Percentiles rank a stretch among this genome's conserved stretches.
phyloP scores from a whole-genome alignment of 441 rosid species.

The Pelargonium australe region DNA sequence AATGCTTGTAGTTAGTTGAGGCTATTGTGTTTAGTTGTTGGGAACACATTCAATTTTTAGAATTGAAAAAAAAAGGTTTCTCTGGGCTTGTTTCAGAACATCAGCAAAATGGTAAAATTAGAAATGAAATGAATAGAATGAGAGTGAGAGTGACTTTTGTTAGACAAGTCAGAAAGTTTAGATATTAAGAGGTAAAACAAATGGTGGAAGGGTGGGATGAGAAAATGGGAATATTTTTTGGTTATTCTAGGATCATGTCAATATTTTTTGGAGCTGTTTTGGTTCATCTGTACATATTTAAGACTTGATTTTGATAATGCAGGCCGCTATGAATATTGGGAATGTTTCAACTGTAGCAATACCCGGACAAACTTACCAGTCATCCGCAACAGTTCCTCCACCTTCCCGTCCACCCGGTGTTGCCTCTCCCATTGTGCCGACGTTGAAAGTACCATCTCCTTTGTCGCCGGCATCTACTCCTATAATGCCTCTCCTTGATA shows the following conservation, averaged over 20 bases:
- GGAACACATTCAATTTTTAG: neutral
- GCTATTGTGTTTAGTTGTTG: neutral
- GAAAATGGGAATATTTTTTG: neutral
- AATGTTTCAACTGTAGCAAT: conserved; percentile 34
- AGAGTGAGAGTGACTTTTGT: too few species aligned
- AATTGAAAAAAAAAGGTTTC: neutral
- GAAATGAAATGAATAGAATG: too few species aligned
- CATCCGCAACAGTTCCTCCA: conserved; percentile 34
- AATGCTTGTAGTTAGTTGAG: neutral
- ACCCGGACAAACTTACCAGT: conserved; percentile 43
- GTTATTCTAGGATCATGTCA: neutral
- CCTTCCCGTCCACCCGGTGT: conserved; percentile 36
- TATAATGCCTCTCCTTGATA: conserved; percentile 42
- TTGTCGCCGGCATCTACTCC: conserved; percentile 39
- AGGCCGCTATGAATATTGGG: conserved; percentile 59
- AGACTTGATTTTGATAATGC: conserved; percentile 27
- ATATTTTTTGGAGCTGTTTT: neutral
- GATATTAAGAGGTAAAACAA: too few species aligned
- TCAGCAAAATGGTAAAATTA: too few species aligned
- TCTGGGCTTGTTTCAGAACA: too few species aligned
- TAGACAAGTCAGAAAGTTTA: too few species aligned
- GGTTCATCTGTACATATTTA: neutral
- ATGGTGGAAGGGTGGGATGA: neutral
- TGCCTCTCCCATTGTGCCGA: conserved; percentile 36
- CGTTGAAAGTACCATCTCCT: conserved; percentile 43